These are phyloP conservation scores for Sugiyamaella boreocaroliniensis DNA, from an alignment of 805 yeast genomes.

Conservation along the genomic window DNA sequence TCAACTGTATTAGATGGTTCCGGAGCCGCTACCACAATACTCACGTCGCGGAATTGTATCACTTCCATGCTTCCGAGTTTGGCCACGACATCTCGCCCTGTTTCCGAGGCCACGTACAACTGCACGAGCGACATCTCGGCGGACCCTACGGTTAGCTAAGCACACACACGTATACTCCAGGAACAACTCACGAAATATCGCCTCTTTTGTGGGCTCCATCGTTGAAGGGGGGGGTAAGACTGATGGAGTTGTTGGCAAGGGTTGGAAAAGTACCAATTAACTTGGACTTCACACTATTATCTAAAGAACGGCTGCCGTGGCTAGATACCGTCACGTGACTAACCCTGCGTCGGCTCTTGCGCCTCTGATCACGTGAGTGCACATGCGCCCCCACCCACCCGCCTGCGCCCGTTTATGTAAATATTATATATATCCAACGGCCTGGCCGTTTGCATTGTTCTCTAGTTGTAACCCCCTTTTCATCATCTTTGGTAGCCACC, in stretches of 20 bases:
- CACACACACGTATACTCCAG: not conserved
- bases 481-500: not conserved
- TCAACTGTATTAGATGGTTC: slow-evolving; percentile 34
- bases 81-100: slow-evolving; percentile 75
- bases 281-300: too few relatives aligned
- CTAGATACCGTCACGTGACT: not conserved
- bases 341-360: not conserved
- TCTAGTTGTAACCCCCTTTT: too few relatives aligned
- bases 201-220: slow-evolving; percentile 15
- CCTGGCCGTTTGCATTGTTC: too few relatives aligned
- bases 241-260: too few relatives aligned
- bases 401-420: too few relatives aligned
- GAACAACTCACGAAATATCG: slow-evolving; percentile 22
- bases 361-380: not conserved
- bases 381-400: too few relatives aligned
- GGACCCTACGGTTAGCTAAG: slow-evolving; percentile 44
- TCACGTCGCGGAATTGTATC: slow-evolving; percentile 73
- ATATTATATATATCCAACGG: not conserved
- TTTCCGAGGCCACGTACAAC: slow-evolving; percentile 82
- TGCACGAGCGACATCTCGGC: slow-evolving; percentile 97
- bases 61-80: slow-evolving; percentile 76
- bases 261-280: too few relatives aligned
- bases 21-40: slow-evolving; percentile 2
- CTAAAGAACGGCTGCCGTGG: not conserved
- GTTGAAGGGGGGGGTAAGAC: not conserved